These are phyloP conservation scores for Cicer judaicum DNA, from an alignment of 306 rosid species.

Conservation along the genomic window DNA sequence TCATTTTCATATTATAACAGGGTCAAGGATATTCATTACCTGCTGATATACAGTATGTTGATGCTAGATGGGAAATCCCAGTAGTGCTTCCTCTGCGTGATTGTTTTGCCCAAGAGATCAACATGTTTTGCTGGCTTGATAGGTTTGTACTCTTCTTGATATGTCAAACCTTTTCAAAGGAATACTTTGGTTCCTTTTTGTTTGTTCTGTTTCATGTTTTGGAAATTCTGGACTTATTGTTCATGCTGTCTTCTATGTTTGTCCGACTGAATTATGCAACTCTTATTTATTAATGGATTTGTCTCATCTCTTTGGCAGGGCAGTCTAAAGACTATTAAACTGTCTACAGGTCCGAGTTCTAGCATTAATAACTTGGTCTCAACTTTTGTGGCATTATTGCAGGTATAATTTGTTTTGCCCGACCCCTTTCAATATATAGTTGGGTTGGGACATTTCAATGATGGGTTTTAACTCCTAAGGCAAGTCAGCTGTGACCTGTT, in stretches of 20 bases:
- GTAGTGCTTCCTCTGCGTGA: constrained; percentile 90
- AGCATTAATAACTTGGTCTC: constrained; percentile 85
- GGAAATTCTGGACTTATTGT: not conserved
- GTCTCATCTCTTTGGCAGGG: constrained; percentile 73
- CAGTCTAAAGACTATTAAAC: constrained; percentile 79
- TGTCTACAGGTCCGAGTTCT: constrained; percentile 51
- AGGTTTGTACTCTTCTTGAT: constrained; percentile 67
- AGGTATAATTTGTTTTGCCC: constrained; percentile 54
- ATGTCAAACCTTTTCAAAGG: not conserved
- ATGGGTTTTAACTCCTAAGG: constrained; percentile 6
- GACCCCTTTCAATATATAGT: constrained; percentile 23
- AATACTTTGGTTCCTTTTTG: not conserved
- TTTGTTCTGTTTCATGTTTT: constrained; percentile 2
- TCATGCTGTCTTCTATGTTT: constrained; percentile 2
- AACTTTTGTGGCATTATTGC: constrained; percentile 81
- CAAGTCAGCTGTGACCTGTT: not conserved
- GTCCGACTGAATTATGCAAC: not conserved
- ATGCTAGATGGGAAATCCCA: constrained; percentile 85
- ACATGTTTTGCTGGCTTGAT: constrained; percentile 77
- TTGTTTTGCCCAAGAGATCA: constrained; percentile 81
- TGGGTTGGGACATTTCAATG: constrained; percentile 2
- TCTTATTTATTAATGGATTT: constrained; percentile 41
- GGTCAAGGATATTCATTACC: constrained; percentile 94
- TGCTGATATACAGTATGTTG: constrained; percentile 92
- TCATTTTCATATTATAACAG: constrained; percentile 53